Base-by-base conservation (phyloP, 805 yeast species). In the Limtongia smithiae region DNA sequence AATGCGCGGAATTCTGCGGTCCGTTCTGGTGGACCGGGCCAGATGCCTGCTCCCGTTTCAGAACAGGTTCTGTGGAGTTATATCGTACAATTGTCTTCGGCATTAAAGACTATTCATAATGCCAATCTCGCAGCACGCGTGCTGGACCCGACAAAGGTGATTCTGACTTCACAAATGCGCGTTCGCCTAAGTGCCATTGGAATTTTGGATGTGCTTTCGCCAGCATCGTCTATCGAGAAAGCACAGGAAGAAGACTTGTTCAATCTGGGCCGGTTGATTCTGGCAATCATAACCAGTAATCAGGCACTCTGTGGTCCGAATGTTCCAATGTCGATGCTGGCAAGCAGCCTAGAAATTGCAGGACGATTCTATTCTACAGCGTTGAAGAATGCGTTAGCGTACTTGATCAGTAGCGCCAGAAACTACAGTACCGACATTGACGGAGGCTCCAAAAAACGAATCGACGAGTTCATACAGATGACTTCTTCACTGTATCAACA, bases 21-120 rank as follows among this genome's bases (percentile, higher is more conserved):
- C 33, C 28, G 55, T 30, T 46, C 31, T 38, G 49, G 71, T 74
- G n/a, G n/a, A n/a, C 3, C 78, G 73, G 53, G 73, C 58, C 33
- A 41, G 57, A 15, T 43, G 3, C 47, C 54, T 9, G 57, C 58
- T 11, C 54, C 76, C 21, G 71, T 85, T 2, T 80, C 83, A 0
- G 89, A 83, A 62, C 77, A 79, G 7, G 62, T 78, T 9, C 66
- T 91, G 39, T 88, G 97, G 96, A 68, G 71, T 30, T 86, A 88
- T 60, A 66, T 85, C 44, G 75, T 82, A 15, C 97, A 93, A 68
- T 67, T 93, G 28, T 72, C 83, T 2, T 76, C 78, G 59, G 96
- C 90, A 0, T 62, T 87, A 21, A 67, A 73, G n/a, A 73, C 77
- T 4, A 74, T 83, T 12, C 97, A 91, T 69, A 70, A 72, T 2